Conservation (phyloP, 345 rosid species). For the Physaria fendleri region DNA sequence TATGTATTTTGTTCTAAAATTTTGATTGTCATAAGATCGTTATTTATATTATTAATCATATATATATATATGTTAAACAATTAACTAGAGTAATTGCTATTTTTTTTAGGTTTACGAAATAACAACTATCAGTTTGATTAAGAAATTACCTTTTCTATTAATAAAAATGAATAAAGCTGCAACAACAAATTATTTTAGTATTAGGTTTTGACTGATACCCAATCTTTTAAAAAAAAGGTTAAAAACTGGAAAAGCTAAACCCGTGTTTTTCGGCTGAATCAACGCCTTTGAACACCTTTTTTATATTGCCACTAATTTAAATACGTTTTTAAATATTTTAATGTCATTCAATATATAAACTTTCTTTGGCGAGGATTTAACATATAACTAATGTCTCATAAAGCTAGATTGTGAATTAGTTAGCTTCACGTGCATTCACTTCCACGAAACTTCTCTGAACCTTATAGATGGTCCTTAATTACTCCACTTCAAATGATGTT, state of each 20-base stretch:
- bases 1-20: too few species aligned
- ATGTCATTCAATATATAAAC: neutral
- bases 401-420: slow-evolving; percentile 12
- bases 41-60: too few species aligned
- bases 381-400: slow-evolving; percentile 23
- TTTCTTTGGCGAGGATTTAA: neutral
- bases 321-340: neutral
- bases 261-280: slow-evolving; percentile 26
- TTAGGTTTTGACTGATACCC: neutral
- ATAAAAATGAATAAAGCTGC: neutral
- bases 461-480: neutral
- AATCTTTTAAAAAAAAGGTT: neutral
- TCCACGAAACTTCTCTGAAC: neutral
- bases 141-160: neutral
- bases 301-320: neutral
- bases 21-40: too few species aligned
- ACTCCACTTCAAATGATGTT: neutral
- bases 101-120: too few species aligned
- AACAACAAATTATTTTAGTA: neutral
- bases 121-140: neutral
- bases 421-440: slow-evolving; percentile 24
- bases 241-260: slow-evolving; percentile 3
- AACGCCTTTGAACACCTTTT: slow-evolving; percentile 11
- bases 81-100: too few species aligned
- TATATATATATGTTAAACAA: too few species aligned